These are phyloP conservation scores for Solanum sejunctum DNA, from an alignment of 257 asterid genomes.

Conservation along the genomic window DNA sequence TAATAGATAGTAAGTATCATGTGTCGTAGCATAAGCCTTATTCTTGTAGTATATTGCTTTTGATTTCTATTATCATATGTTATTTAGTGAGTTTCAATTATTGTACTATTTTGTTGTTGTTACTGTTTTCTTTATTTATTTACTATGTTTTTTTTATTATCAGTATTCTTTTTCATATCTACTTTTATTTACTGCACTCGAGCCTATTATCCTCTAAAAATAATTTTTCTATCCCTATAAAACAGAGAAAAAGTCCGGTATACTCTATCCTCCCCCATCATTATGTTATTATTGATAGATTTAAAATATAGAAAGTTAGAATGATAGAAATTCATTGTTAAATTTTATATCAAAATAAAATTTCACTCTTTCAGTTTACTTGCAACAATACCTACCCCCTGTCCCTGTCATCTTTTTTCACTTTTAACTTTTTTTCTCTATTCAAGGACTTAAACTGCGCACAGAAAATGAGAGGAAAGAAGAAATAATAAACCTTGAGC, in stretches of 20 bases:
- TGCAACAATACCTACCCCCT: not conserved
- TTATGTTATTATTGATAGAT: not conserved
- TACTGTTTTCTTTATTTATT: not conserved
- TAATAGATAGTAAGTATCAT: not conserved
- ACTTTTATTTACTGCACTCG: not conserved
- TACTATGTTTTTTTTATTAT: not conserved
- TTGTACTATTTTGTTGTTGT: not conserved
- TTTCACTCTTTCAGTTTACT: not conserved
- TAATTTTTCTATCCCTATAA: not conserved
- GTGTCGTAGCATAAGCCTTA: not conserved
- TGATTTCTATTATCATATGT: not conserved
- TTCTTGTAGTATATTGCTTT: not conserved
- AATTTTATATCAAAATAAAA: not conserved
- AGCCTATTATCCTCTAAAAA: not conserved
- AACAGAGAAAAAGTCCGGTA: not conserved
- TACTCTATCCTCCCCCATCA: not conserved
- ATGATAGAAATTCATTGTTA: too few relatives aligned
- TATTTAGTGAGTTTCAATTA: not conserved
- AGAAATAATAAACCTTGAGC: not conserved
- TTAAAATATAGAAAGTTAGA: too few relatives aligned
- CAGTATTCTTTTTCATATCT: not conserved
- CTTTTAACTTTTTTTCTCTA: not conserved
- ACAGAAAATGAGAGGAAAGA: not conserved
- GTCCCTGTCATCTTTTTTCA: not conserved
- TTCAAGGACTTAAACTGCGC: not conserved